Evolutionary conservation across 495 filamentous ascomycete genomes (phyloP).

Genomic region (Neurospora tetrasperma): DNA sequence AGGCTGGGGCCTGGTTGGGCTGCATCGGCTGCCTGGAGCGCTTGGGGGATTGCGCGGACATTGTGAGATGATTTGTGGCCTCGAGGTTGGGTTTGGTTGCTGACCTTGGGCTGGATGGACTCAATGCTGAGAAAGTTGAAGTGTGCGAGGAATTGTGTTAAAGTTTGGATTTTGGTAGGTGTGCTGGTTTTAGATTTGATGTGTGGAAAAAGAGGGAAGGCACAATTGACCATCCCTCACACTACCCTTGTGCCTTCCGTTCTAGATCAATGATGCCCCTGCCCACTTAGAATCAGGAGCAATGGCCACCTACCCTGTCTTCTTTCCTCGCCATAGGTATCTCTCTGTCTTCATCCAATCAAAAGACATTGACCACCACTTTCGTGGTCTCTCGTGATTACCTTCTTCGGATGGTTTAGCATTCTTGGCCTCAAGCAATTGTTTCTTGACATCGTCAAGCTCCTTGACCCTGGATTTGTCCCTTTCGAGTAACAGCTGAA

Average conservation of each 20-base stretch:
- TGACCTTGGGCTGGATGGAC: neutral
- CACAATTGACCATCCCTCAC: neutral
- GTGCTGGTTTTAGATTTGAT: neutral
- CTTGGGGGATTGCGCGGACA: neutral
- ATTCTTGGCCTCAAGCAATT: neutral
- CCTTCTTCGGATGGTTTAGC: neutral
- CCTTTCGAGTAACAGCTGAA: neutral
- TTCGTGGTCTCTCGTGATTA: neutral
- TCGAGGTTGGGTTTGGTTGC: neutral
- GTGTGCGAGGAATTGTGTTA: neutral
- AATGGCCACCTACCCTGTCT: neutral
- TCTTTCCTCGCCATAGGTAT: neutral
- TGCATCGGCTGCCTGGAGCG: neutral
- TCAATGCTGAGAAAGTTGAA: neutral
- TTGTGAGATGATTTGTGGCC: neutral
- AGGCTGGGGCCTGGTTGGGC: neutral
- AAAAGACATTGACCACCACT: neutral
- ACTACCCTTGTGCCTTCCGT: neutral
- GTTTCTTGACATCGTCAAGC: neutral
- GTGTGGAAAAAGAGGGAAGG: neutral
- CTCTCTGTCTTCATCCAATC: neutral
- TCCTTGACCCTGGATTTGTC: neutral
- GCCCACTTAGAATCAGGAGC: neutral
- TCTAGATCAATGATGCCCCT: neutral
- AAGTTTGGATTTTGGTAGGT: neutral